phyloP scores from a whole-genome alignment of 1,284 basidiomycete species.

The Trichosporon coremiiforme region DNA sequence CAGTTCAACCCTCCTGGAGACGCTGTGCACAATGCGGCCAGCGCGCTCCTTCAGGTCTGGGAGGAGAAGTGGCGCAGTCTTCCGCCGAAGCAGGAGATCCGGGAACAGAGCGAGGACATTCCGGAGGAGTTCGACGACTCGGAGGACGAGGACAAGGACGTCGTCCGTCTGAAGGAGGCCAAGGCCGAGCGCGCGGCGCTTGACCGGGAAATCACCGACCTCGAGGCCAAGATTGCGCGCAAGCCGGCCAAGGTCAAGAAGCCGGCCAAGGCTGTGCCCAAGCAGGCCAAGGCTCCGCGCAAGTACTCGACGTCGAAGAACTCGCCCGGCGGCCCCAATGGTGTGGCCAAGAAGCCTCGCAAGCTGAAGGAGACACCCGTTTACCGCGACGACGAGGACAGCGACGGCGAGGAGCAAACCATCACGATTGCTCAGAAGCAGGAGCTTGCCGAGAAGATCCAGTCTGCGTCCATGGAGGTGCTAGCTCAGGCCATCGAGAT shows the following conservation, averaged over 20 bases:
- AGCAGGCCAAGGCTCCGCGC: slow-evolving; percentile 60
- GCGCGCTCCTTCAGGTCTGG: slow-evolving; percentile 79
- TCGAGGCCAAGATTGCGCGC: slow-evolving; percentile 36
- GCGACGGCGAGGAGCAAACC: slow-evolving; percentile 40
- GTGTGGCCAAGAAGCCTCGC: slow-evolving; percentile 47
- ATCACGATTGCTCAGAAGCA: slow-evolving; percentile 93
- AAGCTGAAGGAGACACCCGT: slow-evolving; percentile 44
- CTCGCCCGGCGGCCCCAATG: slow-evolving; percentile 38
- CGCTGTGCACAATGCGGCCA: slow-evolving; percentile 79
- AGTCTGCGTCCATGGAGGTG: slow-evolving; percentile 72
- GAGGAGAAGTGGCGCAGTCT: slow-evolving; percentile 85
- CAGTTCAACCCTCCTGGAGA: slow-evolving; percentile 88
- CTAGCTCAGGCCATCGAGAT: slow-evolving; percentile 84
- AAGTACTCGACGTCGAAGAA: slow-evolving; percentile 47
- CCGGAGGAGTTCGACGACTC: slow-evolving; percentile 60
- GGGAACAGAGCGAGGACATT: slow-evolving; percentile 60
- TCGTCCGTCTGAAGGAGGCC: slow-evolving; percentile 29
- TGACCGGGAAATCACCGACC: slow-evolving; percentile 43
- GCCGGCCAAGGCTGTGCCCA: slow-evolving; percentile 40
- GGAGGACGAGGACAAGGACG: slow-evolving; percentile 56
- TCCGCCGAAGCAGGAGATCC: slow-evolving; percentile 61
- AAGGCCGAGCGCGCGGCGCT: slow-evolving; percentile 30
- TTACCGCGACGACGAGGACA: slow-evolving; percentile 57
- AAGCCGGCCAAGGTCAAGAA: slow-evolving; percentile 50
- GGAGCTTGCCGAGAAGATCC: slow-evolving; percentile 89